Conservation (phyloP, 2,329 filamentous ascomycete species). For the Sporothrix variecibatus region DNA sequence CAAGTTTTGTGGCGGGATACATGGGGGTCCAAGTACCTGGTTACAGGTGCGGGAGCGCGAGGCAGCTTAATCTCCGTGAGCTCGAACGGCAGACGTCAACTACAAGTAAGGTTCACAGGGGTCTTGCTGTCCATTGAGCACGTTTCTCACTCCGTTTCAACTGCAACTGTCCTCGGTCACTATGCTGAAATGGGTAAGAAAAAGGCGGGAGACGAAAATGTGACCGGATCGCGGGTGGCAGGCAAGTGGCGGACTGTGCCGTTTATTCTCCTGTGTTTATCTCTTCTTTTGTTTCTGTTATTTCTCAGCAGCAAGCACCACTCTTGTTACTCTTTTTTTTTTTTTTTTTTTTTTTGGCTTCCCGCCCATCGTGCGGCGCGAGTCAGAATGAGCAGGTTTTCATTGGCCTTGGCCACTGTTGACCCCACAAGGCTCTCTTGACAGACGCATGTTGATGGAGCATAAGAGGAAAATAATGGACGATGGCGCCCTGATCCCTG, state of each 20-base stretch:
- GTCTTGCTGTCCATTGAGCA: not conserved
- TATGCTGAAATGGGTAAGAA: not conserved
- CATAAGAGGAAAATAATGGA: not conserved
- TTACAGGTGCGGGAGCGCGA: not conserved
- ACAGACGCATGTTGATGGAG: not conserved
- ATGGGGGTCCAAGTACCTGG: not conserved
- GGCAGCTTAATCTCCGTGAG: not conserved
- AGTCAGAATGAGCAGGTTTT: slow-evolving; percentile 20
- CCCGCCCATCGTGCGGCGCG: not conserved
- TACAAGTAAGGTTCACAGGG: not conserved
- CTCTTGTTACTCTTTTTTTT: not conserved
- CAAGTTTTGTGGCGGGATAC: slow-evolving; percentile 3
- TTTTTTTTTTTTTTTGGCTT: not conserved
- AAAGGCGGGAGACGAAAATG: not conserved
- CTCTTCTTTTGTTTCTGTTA: not conserved
- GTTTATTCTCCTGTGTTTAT: not conserved
- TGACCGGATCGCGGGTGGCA: not conserved
- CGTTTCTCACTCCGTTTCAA: not conserved
- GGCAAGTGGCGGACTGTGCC: too few relatives aligned
- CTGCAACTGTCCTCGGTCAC: not conserved
- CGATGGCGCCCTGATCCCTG: not conserved
- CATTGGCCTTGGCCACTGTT: not conserved
- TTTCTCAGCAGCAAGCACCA: too few relatives aligned
- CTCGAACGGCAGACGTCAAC: not conserved
- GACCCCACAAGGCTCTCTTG: slow-evolving; percentile 15